Conservation (phyloP, 2,329 filamentous ascomycete genomes). For the Exophiala sideris region DNA sequence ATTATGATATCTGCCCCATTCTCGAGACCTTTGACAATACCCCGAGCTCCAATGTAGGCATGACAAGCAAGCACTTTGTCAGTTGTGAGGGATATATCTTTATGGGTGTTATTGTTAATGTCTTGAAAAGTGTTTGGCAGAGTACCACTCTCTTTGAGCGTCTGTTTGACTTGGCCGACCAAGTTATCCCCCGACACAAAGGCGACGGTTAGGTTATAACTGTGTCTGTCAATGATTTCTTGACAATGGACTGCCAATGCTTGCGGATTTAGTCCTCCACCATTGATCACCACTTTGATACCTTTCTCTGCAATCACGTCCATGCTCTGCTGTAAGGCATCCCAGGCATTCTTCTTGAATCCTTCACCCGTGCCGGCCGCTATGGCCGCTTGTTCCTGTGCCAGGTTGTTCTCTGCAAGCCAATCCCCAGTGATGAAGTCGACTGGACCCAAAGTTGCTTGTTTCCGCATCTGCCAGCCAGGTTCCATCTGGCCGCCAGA, state of each 20-base stretch:
- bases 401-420: conserved; percentile 46
- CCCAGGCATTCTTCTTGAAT: too few relatives aligned
- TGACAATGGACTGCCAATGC: conserved; percentile 42
- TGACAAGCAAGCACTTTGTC: conserved; percentile 27
- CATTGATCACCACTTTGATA: conserved; percentile 57
- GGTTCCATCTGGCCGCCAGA: conserved; percentile 36
- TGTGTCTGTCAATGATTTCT: conserved; percentile 7
- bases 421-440: conserved; percentile 57
- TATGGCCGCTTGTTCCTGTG: conserved; percentile 35
- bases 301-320: conserved; percentile 44
- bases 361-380: too few relatives aligned
- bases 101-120: conserved; percentile 31
- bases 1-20: conserved; percentile 49
- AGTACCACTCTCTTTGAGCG: too few relatives aligned
- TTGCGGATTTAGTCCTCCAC: conserved; percentile 54
- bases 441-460: conserved; percentile 36
- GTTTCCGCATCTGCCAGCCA: conserved; percentile 37
- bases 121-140: conserved; percentile 29
- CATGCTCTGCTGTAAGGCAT: conserved; percentile 34
- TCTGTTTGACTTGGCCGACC: too few relatives aligned
- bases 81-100: not conserved
- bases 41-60: conserved; percentile 31
- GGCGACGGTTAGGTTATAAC: too few relatives aligned
- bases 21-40: conserved; percentile 40
- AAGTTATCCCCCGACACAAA: too few relatives aligned